phyloP scores from a whole-genome alignment of 345 rosid genomes.

The Arabidopsis arenosa region DNA sequence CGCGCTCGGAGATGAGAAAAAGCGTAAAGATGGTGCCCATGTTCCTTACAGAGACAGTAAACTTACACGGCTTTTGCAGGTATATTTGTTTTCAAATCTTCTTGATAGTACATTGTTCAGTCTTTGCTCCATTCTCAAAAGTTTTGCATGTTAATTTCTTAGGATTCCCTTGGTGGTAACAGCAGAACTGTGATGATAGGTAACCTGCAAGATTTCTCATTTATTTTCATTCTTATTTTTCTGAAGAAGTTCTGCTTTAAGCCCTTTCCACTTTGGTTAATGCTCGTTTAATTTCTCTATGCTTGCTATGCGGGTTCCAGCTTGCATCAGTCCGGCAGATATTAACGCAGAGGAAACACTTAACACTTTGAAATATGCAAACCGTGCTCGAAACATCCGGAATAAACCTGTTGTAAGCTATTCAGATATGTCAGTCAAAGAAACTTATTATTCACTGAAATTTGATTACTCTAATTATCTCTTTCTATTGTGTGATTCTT shows the following conservation, averaged over 20 bases:
- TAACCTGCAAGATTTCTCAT: constrained; percentile 40
- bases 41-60: constrained; percentile 99
- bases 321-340: constrained; percentile 99
- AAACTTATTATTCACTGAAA: constrained; percentile 1
- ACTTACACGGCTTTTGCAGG: constrained; percentile 98
- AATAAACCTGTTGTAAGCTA: constrained; percentile 96
- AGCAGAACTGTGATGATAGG: constrained; percentile 99
- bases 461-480: constrained; percentile 6
- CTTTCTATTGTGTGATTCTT: background rate
- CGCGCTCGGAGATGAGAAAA: constrained; percentile 98
- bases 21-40: constrained; percentile 89
- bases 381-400: constrained; percentile 97
- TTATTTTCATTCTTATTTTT: background rate
- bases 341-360: constrained; percentile 98
- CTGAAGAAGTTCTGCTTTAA: background rate
- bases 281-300: background rate
- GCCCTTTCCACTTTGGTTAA: background rate
- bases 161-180: constrained; percentile 99
- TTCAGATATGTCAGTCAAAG: constrained; percentile 8
- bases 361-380: constrained; percentile 95
- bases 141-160: constrained; percentile 2
- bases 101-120: background rate
- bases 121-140: constrained; percentile 23
- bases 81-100: constrained; percentile 34
- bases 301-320: constrained; percentile 48